A percentile compares a stretch with the other conserved stretches of the same genome.
These are phyloP conservation scores for Russula dissimulans DNA, from an alignment of 768 basidiomycete species.

Conservation along the genomic window DNA sequence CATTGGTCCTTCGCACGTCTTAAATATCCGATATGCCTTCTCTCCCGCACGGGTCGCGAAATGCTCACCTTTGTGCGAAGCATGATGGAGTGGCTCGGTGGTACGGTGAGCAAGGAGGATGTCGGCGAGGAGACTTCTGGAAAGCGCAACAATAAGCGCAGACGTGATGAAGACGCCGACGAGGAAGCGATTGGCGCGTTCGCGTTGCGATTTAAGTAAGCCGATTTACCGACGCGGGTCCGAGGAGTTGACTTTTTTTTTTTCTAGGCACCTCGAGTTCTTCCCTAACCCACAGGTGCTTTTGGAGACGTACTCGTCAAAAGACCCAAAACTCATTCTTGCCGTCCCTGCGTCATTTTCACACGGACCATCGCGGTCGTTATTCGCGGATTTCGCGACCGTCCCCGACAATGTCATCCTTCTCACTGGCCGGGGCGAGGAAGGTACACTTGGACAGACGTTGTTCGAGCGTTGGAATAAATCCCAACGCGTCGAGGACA, in stretches of 20 bases:
- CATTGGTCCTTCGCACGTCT: conserved; percentile 90
- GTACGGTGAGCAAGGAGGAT: conserved; percentile 87
- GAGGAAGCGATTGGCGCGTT: conserved; percentile 81
- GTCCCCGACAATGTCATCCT: conserved; percentile 81
- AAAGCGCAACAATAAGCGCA: conserved; percentile 37
- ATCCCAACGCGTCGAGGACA: conserved; percentile 67
- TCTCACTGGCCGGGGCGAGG: conserved; percentile 70
- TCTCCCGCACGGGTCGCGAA: conserved; percentile 83
- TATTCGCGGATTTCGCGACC: conserved; percentile 82
- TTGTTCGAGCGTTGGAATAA: conserved; percentile 85
- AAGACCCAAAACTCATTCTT: conserved; percentile 87
- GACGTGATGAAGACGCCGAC: conserved; percentile 40
- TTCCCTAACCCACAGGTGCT: conserved; percentile 78
- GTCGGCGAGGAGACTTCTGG: conserved; percentile 67
- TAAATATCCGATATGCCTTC: conserved; percentile 85
- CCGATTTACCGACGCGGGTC: background rate
- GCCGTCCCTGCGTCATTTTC: conserved; percentile 90
- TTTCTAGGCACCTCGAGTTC: conserved; percentile 77
- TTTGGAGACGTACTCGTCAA: conserved; percentile 71
- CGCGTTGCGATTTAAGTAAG: conserved; percentile 81
- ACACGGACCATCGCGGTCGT: conserved; percentile 78
- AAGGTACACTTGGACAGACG: conserved; percentile 66
- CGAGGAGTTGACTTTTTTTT: background rate
- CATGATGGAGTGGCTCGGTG: conserved; percentile 99
- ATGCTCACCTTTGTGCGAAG: conserved; percentile 90